These are phyloP conservation scores for Lentinula sp. DNA, from an alignment of 768 basidiomycete genomes.

Conservation along the genomic window DNA sequence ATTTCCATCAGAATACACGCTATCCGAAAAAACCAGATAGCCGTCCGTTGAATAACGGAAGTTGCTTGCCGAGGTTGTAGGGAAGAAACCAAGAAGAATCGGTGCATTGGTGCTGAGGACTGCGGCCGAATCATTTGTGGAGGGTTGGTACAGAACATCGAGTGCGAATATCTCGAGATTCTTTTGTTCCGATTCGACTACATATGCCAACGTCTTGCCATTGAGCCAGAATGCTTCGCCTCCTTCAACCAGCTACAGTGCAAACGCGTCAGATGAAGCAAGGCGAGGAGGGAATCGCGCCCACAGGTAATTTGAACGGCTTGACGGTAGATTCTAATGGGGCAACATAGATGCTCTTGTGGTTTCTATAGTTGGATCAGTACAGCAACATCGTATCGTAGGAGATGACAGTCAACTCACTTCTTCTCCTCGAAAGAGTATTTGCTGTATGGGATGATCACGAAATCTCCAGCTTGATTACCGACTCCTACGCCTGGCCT, in stretches of 20 bases:
- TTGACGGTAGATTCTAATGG: constrained; percentile 43
- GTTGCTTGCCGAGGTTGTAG: constrained; percentile 61
- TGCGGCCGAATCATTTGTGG: constrained; percentile 18
- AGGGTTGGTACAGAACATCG: constrained; percentile 38
- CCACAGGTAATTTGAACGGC: constrained; percentile 48
- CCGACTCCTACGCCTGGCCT: constrained; percentile 64
- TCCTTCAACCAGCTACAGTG: constrained; percentile 46
- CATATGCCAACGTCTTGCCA: constrained; percentile 62
- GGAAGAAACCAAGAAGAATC: constrained; percentile 56
- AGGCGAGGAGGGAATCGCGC: constrained; percentile 11
- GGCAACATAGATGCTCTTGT: constrained; percentile 60
- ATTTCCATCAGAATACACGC: constrained; percentile 73
- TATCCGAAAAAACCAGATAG: constrained; percentile 78
- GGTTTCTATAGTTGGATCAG: constrained; percentile 40
- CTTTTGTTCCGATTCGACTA: constrained; percentile 48
- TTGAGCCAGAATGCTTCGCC: constrained; percentile 81
- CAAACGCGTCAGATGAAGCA: neutral
- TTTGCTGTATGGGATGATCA: constrained; percentile 58
- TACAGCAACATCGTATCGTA: neutral
- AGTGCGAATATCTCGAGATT: constrained; percentile 55
- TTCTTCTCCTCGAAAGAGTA: constrained; percentile 71
- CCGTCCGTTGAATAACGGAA: constrained; percentile 60
- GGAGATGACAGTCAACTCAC: constrained; percentile 31
- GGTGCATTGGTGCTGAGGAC: constrained; percentile 32
- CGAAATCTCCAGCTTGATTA: constrained; percentile 64